Conservation (phyloP, 2,329 filamentous ascomycete species). For the Ceratocystis cacaofunesta region DNA sequence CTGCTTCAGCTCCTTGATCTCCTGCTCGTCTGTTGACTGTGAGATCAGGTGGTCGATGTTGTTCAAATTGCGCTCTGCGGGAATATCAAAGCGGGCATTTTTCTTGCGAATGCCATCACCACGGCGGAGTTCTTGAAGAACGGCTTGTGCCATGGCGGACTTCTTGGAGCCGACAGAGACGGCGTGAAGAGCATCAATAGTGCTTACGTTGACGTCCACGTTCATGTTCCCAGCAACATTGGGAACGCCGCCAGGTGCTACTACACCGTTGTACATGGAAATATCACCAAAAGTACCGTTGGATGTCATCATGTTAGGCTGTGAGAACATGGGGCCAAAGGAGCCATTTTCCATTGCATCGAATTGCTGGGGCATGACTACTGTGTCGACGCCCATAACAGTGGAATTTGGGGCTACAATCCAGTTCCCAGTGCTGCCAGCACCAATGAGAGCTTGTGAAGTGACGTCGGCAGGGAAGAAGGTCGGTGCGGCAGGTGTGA, state of each 20-base stretch:
- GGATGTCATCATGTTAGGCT: conserved; percentile 33
- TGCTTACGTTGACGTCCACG: conserved; percentile 23
- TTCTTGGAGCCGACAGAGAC: conserved; percentile 38
- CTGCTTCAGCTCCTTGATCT: conserved; percentile 96
- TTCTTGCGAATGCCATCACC: conserved; percentile 94
- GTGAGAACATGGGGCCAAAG: conserved; percentile 36
- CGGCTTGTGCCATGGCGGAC: conserved; percentile 22
- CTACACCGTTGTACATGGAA: conserved; percentile 38
- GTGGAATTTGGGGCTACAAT: conserved; percentile 28
- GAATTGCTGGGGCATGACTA: conserved; percentile 53
- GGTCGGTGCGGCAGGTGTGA: not conserved
- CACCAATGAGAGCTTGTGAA: not conserved
- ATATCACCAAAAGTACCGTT: conserved; percentile 41
- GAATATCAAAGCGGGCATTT: conserved; percentile 96
- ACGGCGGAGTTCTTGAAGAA: conserved; percentile 48
- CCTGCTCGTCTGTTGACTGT: conserved; percentile 73
- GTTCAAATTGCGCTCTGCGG: conserved; percentile 76
- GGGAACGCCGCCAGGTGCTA: conserved; percentile 25
- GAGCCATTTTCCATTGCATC: conserved; percentile 46
- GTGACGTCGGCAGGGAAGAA: not conserved
- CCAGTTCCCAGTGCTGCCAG: conserved; percentile 45
- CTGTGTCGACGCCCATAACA: conserved; percentile 30
- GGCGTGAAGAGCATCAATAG: conserved; percentile 40
- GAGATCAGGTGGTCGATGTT: conserved; percentile 92
- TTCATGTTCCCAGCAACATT: conserved; percentile 2